Evolutionary conservation across 1,284 basidiomycete species (phyloP).

Genomic region (Anthracocystis setariae): DNA sequence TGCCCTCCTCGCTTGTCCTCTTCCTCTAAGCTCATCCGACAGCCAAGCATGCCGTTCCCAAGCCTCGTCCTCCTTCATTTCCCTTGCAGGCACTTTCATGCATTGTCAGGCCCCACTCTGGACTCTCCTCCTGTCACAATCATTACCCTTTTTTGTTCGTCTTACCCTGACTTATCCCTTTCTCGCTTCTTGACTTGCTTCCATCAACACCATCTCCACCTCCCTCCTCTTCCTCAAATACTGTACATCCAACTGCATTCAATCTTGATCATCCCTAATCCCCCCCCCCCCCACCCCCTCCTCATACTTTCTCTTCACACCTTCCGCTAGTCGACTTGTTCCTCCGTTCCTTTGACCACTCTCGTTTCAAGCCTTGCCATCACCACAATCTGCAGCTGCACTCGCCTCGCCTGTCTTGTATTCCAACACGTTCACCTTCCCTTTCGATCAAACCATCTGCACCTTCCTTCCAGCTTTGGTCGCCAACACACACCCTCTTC

Average conservation of each 20-base stretch:
- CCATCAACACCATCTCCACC: slow-evolving; percentile 8
- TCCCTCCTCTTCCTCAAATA: not conserved
- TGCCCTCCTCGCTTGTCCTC: too few relatives aligned
- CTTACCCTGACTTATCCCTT: too few relatives aligned
- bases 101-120: too few relatives aligned
- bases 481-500: not conserved
- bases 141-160: not conserved
- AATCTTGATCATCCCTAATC: not conserved
- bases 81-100: too few relatives aligned
- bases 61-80: too few relatives aligned
- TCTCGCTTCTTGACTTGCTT: not conserved
- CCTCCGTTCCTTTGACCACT: too few relatives aligned
- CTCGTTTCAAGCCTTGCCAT: too few relatives aligned
- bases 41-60: too few relatives aligned
- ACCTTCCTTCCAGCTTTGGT: not conserved
- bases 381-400: too few relatives aligned
- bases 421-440: not conserved
- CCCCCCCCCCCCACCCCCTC: too few relatives aligned
- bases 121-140: not conserved
- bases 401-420: too few relatives aligned
- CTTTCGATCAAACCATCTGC: not conserved
- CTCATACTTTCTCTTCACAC: not conserved
- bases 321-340: not conserved
- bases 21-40: too few relatives aligned
- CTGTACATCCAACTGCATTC: not conserved